Evolutionary conservation across 2,329 filamentous ascomycete species (phyloP), one percentile per base, ranked within the genome.

Genomic region (Orbilia ellipsospora): DNA sequence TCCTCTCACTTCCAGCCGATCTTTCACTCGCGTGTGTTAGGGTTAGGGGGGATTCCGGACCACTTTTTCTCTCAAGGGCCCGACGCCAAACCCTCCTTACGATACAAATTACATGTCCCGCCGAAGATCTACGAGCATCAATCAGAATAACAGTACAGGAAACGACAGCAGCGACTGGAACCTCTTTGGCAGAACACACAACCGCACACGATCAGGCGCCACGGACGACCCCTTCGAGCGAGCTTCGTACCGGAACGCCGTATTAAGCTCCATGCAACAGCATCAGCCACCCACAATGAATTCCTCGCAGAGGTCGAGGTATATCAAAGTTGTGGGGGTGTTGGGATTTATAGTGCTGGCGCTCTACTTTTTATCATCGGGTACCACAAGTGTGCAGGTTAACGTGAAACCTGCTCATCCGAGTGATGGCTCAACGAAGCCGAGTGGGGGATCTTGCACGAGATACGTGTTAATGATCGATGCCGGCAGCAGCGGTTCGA

Each of bases 401-500:
- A 75, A 42, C 36, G 64, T 56, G 15, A 61, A 55, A 26, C 59
- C 64, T 1, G 31, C 3, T 7, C 1, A 7, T 36, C 10, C 31
- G 31, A 36, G 8, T 6, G 31, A 10, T 7, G 64, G 64, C 16
- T 15, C 61, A 8, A 18, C 42, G 18, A 31, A 65, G 61, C 59
- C 57, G 56, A 64, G 61, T 18, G 55, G 51, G 26, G 52, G 45
- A 36, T 72, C 66, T 64, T 74, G 60, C 57, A 56, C 77, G 28
- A 61, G 74, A 61, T 99, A 98, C 85, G 96, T 95, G 77, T 88
- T 98, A 81, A 99, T 99, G 95, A 92, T 99, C 81, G 95, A 99
- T 83, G 95, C 95, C 56, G 95, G 95, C 80, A 98, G 94, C 85
- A 98, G 95, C 65, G 95, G 95, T 76, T 98, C 95, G 75, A 91